Base-by-base conservation (phyloP, 2,329 filamentous ascomycete genomes). In the Monilinia aucupariae region DNA sequence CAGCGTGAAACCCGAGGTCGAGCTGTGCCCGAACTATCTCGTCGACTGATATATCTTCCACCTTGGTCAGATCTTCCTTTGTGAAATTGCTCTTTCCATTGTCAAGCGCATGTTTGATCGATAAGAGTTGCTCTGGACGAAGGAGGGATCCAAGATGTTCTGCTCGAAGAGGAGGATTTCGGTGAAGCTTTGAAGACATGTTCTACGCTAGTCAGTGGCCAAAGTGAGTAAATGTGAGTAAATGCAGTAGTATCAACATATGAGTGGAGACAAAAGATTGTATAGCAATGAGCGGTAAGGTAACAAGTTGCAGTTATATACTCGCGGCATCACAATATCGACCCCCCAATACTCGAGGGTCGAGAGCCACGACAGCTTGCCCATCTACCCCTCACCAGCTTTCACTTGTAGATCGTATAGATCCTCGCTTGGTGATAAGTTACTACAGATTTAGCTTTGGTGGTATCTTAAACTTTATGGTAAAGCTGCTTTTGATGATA, bases 131-230 rank as follows among this genome's bases (percentile, higher is more conserved):
- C 58, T 82, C 73, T 3, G 85, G 83, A 49, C 85, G 82, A 49
- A 86, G 79, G 25, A 87, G 76, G 27, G 83, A 86, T 59, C 85
- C 85, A 51, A 86, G 76, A 71, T 87, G 85, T 76, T 87, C 85
- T 59, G 84, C 85, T 68, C 85, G 78, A 25, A 68, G 68, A 39
- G 67, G 67, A 51, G 67, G 67, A 41, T 56, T 59, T 54, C 64
- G 64, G 54, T 69, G 66, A 37, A 66, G 63, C 41, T 66, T 66
- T 4, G 52, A 43, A 25, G 67, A 56, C 65, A 68, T 68, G 13
- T 22, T 64, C n/a, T 15, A 30, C 34, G 13, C 13, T 13, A 53
- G n/a, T 17, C 8, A n/a, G 4, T 41, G 22, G 27, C n/a, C n/a
- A n/a, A n/a, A n/a, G n/a, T n/a, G n/a, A n/a, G n/a, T 49, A 0